These are phyloP conservation scores for Coemansia sp. DNA, from an alignment of 192 early-diverging fungal genomes.

Conservation along the genomic window DNA sequence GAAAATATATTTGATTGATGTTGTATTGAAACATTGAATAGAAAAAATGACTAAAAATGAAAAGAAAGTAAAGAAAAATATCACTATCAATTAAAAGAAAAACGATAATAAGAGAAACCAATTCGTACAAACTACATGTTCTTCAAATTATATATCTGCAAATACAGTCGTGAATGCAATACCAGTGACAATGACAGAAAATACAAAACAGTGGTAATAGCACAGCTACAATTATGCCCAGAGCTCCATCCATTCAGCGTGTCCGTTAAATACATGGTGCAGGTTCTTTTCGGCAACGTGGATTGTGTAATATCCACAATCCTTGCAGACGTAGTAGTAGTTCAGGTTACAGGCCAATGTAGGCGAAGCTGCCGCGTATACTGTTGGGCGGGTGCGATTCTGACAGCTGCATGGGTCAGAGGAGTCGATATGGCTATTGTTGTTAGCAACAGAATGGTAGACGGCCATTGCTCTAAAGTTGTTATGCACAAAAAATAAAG, in stretches of 20 bases:
- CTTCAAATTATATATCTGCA: too few relatives aligned
- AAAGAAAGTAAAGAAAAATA: conserved; percentile 4
- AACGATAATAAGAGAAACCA: too few relatives aligned
- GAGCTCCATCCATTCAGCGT: conserved; percentile 41
- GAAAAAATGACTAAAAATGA: conserved; percentile 3
- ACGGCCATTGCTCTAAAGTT: neutral
- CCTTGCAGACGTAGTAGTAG: conserved; percentile 49
- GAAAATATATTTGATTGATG: neutral
- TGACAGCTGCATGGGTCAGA: neutral
- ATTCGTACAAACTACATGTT: too few relatives aligned
- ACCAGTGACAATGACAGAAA: neutral
- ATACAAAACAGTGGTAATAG: too few relatives aligned
- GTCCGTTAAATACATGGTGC: conserved; percentile 39
- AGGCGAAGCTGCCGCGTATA: neutral
- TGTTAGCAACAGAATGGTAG: neutral
- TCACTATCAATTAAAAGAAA: neutral
- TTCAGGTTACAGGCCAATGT: conserved; percentile 25
- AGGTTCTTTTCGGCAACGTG: conserved; percentile 45
- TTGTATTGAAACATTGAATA: conserved; percentile 3
- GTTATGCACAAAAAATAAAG: neutral
- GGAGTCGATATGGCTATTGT: neutral
- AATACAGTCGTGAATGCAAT: neutral
- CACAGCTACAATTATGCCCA: conserved; percentile 11
- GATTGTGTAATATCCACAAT: conserved; percentile 38
- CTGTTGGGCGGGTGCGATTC: neutral